Evolutionary conservation across 306 rosid species (phyloP), one percentile per base, ranked within the genome.

Genomic region (Argentina anserina): DNA sequence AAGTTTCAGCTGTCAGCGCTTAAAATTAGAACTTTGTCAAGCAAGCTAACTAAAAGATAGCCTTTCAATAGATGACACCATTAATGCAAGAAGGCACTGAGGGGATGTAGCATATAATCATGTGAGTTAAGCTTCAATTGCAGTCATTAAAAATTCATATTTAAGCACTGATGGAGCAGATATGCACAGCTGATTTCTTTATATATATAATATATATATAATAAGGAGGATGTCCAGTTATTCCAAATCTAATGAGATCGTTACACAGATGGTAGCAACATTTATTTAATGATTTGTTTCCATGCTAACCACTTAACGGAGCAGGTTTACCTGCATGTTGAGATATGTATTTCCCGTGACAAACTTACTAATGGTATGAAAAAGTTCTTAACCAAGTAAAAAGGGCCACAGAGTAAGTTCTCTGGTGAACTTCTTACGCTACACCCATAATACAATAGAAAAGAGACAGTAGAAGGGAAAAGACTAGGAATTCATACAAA

Each of bases 1-100:
- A 37, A 12, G 5, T 25, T 50, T 53, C 20, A 36, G 11, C 14
- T 1, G 47, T 70, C 74, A 70, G 74, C 74, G 47, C 74, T 70
- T 70, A 21, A 23, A 36, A 17, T 52, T 13, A 50, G 8, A 70
- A 53, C 37, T 36, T 53, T 23, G 31, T 37, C 45, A 29, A 46
- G 59, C 15, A 50, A 46, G 41, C 41, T 67, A 67, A 9, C 40
- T 67, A 45, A 40, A 41, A 23, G 21, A 41, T 25, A 65, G 14
- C 20, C 33, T 28, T 68, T 13, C 23, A 45, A 46, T 28, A 26
- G 25, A 17, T 28, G n/a, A 46, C n/a, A 31, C 59, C 36, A 4
- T 3, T 69, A 69, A 29, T 9, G 61, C 20, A 69, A 47, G 61
- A 47, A 33, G 7, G 49, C 14, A 34, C 28, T 23, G 42, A 37